Base-by-base conservation (phyloP, 192 early-diverging fungal genomes). In the Rhizoclosmatium globosum region DNA sequence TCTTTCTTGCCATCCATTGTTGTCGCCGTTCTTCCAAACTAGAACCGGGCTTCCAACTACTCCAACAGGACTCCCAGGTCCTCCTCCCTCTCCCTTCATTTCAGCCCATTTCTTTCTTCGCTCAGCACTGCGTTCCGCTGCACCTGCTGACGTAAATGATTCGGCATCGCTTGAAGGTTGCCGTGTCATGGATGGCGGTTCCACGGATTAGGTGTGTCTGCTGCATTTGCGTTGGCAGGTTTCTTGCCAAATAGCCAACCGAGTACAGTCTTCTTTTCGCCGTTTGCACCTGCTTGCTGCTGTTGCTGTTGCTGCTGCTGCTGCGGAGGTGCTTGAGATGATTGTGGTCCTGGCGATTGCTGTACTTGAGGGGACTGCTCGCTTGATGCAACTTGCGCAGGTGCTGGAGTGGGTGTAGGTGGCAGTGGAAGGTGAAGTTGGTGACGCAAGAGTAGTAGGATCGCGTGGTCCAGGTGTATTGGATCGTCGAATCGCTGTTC, bases 251-350 rank as follows among this genome's bases (percentile, higher is more conserved):
- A 74, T 1, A 74, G 59, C 72, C 72, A 74, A 4, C 72, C 72
- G n/a, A 74, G 61, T 15, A 74, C 72, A 7, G 72, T 74, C 43
- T 74, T 74, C 59, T 74, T 74, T 64, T 74, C 72, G 7, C 72
- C 72, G 1, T 23, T 38, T 42, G 72, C 13, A 43, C 42, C 42
- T 68, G 31, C 15, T 68, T 62, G 19, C 61, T 68, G 38, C 23
- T 19, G 66, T 23, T 19, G 66, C 19, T 41, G 38, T 11, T 46
- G 38, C 42, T 45, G 45, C 66, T n/a, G 66, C 66, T n/a, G 66
- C 44, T 3, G 66, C 45, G 17, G 42, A n/a, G n/a, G n/a, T n/a
- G n/a, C n/a, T n/a, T n/a, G n/a, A n/a, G n/a, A n/a, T 47, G 38
- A 43, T 42, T 45, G 21, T 43, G 45, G 45, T 47, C 3, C 39